Percentiles rank a stretch among this genome's conserved stretches.
Evolutionary conservation across 352 stramenopile species (phyloP).

Genomic region (Pythium folliculosum): DNA sequence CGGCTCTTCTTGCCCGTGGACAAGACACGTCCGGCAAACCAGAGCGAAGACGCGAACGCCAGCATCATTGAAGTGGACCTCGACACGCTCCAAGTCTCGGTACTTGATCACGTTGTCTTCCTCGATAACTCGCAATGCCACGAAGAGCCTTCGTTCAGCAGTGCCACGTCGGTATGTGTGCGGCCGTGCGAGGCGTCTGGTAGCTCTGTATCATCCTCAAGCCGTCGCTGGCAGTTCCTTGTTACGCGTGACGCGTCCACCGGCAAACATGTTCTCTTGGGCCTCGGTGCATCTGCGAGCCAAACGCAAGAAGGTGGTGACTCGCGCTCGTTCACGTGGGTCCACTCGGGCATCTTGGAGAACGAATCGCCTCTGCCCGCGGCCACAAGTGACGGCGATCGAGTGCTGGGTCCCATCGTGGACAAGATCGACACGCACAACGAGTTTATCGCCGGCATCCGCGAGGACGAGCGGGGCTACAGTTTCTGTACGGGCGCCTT

Average conservation of each 20-base stretch:
- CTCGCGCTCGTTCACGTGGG: not conserved
- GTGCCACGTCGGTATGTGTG: not conserved
- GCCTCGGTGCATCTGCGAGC: too few species aligned
- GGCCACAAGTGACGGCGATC: too few species aligned
- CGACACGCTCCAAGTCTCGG: not conserved
- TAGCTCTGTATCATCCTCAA: too few species aligned
- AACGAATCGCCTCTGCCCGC: too few species aligned
- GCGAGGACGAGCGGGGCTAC: not conserved
- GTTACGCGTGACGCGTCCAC: too few species aligned
- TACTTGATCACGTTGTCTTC: not conserved
- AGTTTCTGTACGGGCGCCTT: not conserved
- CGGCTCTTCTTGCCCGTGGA: too few species aligned
- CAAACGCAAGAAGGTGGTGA: too few species aligned
- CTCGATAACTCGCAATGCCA: not conserved
- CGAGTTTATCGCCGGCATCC: slow-evolving; percentile 4
- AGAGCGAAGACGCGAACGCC: not conserved
- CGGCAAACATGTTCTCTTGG: too few species aligned
- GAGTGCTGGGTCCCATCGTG: not conserved
- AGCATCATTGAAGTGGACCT: not conserved
- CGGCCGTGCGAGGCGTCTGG: not conserved
- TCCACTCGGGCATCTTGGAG: not conserved
- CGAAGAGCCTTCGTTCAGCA: too few species aligned
- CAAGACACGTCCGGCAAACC: too few species aligned
- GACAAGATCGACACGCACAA: not conserved
- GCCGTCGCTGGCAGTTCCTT: too few species aligned